Evolutionary conservation across 106 monocot genomes (phyloP), one percentile per base, ranked within the genome.

Genomic region (Dendrobium huoshanense): DNA sequence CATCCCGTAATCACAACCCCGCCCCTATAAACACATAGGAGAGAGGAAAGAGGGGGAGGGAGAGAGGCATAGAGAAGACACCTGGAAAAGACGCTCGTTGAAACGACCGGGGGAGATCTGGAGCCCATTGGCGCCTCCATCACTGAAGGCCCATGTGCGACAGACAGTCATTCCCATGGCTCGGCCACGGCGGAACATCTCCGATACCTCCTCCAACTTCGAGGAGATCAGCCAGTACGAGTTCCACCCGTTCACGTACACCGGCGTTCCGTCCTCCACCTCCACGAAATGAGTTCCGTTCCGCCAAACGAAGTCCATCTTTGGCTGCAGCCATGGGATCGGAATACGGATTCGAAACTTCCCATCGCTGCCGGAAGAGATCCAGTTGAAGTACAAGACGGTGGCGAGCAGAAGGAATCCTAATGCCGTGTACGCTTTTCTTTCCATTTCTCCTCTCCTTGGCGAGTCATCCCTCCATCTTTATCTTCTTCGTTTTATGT

Each of bases 221-320:
- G 89, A 87, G 17, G 80, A 86, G 58, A 92, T 83, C 25, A 96
- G 55, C 96, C 96, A 96, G 83, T 96, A 96, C 43, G 96, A 94
- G 82, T 96, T 96, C 94, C 94, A 96, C 16, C 94, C 94, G 77
- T 92, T 94, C 22, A 94, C 49, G 79, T 90, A 94, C 11, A 92
- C 41, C 42, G 84, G 85, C 4, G 77, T 19, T 27, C 80, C 80
- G 44, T 48, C 51, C 20, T 29, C 24, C 58, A 13, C 17, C 78
- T 89, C 85, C 18, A 91, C 83, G 89, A 96, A 93, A 18, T 76
- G 89, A 59, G 89, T 90, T 33, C 78, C 86, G 83, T 83, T 86
- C 48, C 88, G 79, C 79, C 73, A 76, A 51, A 90, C 75, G 84
- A 94, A 94, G 2, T 67, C 75, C 90, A 92, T 87, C 70, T 40